Evolutionary conservation across 169 alveolate genomes (phyloP).

Genomic region (Eimeria acervulina): DNA sequence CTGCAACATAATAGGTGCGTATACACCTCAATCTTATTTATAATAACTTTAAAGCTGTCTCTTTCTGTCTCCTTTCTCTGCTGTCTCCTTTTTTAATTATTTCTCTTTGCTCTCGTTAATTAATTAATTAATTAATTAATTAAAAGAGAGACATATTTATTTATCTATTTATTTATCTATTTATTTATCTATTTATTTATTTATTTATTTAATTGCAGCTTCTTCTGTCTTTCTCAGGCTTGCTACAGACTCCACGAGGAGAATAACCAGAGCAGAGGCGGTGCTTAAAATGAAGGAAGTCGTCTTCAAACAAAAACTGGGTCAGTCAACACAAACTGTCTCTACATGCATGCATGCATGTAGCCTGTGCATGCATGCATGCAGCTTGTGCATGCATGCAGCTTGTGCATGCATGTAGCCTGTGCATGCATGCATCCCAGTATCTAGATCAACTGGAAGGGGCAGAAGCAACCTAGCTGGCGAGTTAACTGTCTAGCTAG

Average conservation of each 20-base stretch:
- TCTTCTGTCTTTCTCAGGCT: slow-evolving; percentile 51
- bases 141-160: neutral
- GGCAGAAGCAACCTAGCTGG: neutral
- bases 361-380: too few relatives aligned
- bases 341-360: neutral
- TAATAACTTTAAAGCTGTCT: neutral
- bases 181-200: too few relatives aligned
- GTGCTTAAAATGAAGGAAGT: slow-evolving; percentile 63
- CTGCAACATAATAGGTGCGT: slow-evolving; percentile 44
- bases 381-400: too few relatives aligned
- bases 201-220: neutral
- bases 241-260: slow-evolving; percentile 71
- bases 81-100: neutral
- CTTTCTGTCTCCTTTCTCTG: neutral
- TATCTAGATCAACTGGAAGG: neutral
- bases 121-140: too few relatives aligned
- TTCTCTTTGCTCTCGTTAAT: neutral
- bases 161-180: neutral
- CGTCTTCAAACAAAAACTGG: slow-evolving; percentile 50
- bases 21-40: neutral
- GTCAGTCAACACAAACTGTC: neutral
- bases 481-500: neutral
- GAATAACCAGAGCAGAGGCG: slow-evolving; percentile 73
- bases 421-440: too few relatives aligned
- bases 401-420: too few relatives aligned